phyloP scores from a whole-genome alignment of 176 grass and related monocot species.

The Carex parvula region DNA sequence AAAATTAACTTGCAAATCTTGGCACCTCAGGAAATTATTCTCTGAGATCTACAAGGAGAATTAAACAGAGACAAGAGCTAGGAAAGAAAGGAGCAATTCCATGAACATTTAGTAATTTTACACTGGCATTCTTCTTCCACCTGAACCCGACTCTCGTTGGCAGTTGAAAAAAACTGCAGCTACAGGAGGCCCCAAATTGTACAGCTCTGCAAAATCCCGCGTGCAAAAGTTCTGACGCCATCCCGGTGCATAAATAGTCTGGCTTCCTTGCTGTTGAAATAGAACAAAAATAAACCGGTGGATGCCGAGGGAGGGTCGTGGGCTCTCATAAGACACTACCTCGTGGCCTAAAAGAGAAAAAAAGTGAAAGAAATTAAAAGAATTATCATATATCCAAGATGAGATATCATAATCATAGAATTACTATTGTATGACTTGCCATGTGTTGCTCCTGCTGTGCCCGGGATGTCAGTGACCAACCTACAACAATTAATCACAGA shows the following conservation, averaged over 20 bases:
- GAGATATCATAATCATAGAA: neutral
- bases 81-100: neutral
- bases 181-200: slow-evolving; percentile 74
- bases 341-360: slow-evolving; percentile 41
- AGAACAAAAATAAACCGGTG: slow-evolving; percentile 83
- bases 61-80: neutral
- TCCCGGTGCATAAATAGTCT: slow-evolving; percentile 57
- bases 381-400: neutral
- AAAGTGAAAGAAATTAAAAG: neutral
- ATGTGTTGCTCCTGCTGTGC: slow-evolving; percentile 48
- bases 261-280: slow-evolving; percentile 62
- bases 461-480: slow-evolving; percentile 86
- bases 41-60: neutral
- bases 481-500: slow-evolving; percentile 32
- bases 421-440: slow-evolving; percentile 31
- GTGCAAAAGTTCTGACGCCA: slow-evolving; percentile 82
- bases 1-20: neutral
- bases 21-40: neutral
- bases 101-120: neutral
- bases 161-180: slow-evolving; percentile 91
- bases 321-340: slow-evolving; percentile 61
- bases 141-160: slow-evolving; percentile 66
- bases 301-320: slow-evolving; percentile 69
- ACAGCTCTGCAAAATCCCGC: slow-evolving; percentile 84
- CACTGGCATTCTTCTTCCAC: slow-evolving; percentile 63